Conservation (phyloP, 371 early-diverging fungal genomes). For the Mortierella sp. region DNA sequence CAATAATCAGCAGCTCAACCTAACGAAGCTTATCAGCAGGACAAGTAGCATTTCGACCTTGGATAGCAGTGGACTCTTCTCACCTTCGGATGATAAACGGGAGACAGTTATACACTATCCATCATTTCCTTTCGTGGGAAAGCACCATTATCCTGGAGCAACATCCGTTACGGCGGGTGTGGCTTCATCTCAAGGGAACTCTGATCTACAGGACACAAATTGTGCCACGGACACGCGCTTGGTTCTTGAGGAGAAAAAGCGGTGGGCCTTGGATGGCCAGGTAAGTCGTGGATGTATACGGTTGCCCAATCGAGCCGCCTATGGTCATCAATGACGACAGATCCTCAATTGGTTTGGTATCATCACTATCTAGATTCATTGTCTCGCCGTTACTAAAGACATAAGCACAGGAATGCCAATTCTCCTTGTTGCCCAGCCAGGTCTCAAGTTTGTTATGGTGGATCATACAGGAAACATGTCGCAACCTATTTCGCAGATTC, state of each 20-base stretch:
- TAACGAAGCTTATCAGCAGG: slow-evolving; percentile 36
- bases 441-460: slow-evolving; percentile 68
- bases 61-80: slow-evolving; percentile 47
- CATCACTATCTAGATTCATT: slow-evolving; percentile 24
- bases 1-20: slow-evolving; percentile 20
- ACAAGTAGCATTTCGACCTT: slow-evolving; percentile 45
- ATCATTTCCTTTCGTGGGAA: slow-evolving; percentile 21
- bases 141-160: slow-evolving; percentile 13
- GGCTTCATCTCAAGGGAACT: not conserved
- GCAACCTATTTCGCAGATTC: slow-evolving; percentile 49
- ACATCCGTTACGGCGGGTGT: not conserved
- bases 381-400: slow-evolving; percentile 43
- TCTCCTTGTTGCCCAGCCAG: slow-evolving; percentile 70
- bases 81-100: slow-evolving; percentile 39
- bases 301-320: too few species aligned
- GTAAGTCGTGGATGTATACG: too few species aligned
- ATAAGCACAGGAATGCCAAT: slow-evolving; percentile 52
- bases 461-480: slow-evolving; percentile 65
- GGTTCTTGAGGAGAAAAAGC: slow-evolving; percentile 59
- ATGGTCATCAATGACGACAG: too few species aligned
- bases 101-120: slow-evolving; percentile 47
- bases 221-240: slow-evolving; percentile 16
- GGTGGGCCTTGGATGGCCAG: slow-evolving; percentile 73
- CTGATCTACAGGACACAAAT: slow-evolving; percentile 15
- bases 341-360: too few species aligned